phyloP scores from a whole-genome alignment of 2,329 filamentous ascomycete genomes.

The Xylariomycetidae sp. region DNA sequence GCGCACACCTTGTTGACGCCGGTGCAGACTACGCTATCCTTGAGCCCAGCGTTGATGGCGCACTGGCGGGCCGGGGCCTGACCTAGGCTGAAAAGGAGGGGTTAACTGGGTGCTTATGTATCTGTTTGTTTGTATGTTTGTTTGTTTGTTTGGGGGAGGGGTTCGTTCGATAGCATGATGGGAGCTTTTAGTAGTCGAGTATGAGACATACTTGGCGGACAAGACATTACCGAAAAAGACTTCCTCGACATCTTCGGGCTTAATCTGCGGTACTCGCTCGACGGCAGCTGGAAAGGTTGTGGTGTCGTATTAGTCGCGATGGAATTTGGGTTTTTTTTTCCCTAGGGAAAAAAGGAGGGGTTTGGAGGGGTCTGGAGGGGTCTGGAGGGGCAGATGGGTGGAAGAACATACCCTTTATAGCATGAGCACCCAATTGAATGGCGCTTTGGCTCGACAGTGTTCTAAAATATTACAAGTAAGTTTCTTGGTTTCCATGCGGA shows the following conservation, averaged over 20 bases:
- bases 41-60: slow-evolving; percentile 82
- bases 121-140: too few species aligned
- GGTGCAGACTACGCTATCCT: slow-evolving; percentile 75
- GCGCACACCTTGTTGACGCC: slow-evolving; percentile 99
- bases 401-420: slow-evolving; percentile 74
- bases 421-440: slow-evolving; percentile 79
- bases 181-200: too few species aligned
- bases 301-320: slow-evolving; percentile 4
- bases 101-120: too few species aligned
- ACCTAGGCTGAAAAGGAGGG: slow-evolving; percentile 60
- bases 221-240: slow-evolving; percentile 98
- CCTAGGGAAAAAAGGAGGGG: neutral
- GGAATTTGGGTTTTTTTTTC: too few species aligned
- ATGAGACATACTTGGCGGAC: slow-evolving; percentile 94
- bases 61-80: slow-evolving; percentile 96
- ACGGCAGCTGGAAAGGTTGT: slow-evolving; percentile 57
- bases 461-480: slow-evolving; percentile 41
- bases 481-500: too few species aligned
- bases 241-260: slow-evolving; percentile 86
- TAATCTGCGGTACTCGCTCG: slow-evolving; percentile 79
- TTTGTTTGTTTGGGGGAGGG: too few species aligned
- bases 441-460: slow-evolving; percentile 85
- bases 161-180: too few species aligned
- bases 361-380: neutral
- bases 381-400: neutral